Conservation (phyloP, 2,329 filamentous ascomycete species). For the Claviceps lovelessii region DNA sequence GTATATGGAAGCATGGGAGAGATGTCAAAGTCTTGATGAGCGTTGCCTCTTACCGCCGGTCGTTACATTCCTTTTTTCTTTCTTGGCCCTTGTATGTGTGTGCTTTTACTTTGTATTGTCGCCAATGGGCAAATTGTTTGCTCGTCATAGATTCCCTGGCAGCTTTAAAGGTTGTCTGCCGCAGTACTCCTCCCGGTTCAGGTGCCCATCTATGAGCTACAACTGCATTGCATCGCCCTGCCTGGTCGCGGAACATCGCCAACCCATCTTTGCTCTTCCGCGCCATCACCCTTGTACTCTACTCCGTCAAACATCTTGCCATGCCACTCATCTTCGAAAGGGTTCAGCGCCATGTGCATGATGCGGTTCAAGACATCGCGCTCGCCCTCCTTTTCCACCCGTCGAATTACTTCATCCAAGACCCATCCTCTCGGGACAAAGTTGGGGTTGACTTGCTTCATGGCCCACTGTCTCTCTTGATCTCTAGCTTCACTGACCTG, state of each 20-base stretch:
- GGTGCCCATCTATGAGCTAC: constrained; percentile 54
- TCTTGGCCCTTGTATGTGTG: too few species aligned
- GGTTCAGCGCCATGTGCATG: constrained; percentile 71
- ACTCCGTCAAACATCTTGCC: constrained; percentile 32
- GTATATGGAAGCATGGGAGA: constrained; percentile 61
- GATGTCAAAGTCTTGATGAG: constrained; percentile 38
- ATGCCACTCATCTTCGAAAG: constrained; percentile 69
- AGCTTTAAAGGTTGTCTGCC: not conserved
- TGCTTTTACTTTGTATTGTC: not conserved
- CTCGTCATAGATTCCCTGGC: not conserved
- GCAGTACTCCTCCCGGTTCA: not conserved
- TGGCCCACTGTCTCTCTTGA: constrained; percentile 48
- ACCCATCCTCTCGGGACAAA: constrained; percentile 88
- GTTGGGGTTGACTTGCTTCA: constrained; percentile 84
- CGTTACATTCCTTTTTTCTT: constrained; percentile 35
- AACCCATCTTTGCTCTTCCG: constrained; percentile 70
- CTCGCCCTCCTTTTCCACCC: constrained; percentile 74
- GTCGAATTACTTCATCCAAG: constrained; percentile 78
- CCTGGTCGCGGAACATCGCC: constrained; percentile 68
- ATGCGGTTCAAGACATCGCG: constrained; percentile 61
- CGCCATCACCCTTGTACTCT: constrained; percentile 42
- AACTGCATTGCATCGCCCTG: constrained; percentile 85
- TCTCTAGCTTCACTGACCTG: constrained; percentile 31
- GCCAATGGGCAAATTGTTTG: not conserved
- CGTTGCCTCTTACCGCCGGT: constrained; percentile 60